A percentile compares a stretch with the other conserved stretches of the same genome.
These are phyloP conservation scores for Myriosclerotinia scirpicola DNA, from an alignment of 2,329 filamentous ascomycete species.

Conservation along the genomic window DNA sequence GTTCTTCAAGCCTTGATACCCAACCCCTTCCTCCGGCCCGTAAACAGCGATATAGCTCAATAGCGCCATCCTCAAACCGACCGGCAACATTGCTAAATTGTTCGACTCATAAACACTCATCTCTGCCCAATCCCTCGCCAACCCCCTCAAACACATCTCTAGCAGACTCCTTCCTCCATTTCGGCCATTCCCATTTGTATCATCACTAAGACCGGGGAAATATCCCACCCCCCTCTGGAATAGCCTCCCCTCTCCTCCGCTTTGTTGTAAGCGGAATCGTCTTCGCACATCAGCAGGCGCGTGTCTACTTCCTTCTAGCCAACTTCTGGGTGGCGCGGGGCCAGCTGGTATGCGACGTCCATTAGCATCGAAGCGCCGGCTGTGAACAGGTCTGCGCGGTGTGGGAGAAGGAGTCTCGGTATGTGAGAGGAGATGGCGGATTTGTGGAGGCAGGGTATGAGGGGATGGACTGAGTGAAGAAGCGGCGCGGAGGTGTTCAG, in stretches of 20 bases:
- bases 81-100: slow-evolving; percentile 56
- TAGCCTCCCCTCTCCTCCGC: slow-evolving; percentile 30
- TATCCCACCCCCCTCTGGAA: slow-evolving; percentile 37
- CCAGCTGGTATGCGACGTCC: slow-evolving; percentile 57
- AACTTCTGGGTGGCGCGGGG: slow-evolving; percentile 59
- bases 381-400: slow-evolving; percentile 41
- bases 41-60: slow-evolving; percentile 51
- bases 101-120: slow-evolving; percentile 57
- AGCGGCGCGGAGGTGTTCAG: slow-evolving; percentile 30
- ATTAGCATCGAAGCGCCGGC: slow-evolving; percentile 47
- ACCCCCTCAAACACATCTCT: slow-evolving; percentile 50
- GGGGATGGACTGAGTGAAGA: slow-evolving; percentile 26
- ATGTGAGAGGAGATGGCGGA: slow-evolving; percentile 59
- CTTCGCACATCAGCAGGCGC: slow-evolving; percentile 28
- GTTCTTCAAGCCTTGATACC: slow-evolving; percentile 51
- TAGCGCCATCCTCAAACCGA: slow-evolving; percentile 52
- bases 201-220: slow-evolving; percentile 45
- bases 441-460: slow-evolving; percentile 59
- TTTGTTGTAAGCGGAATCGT: not conserved
- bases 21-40: slow-evolving; percentile 48
- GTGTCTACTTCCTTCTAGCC: slow-evolving; percentile 46
- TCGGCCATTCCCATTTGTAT: not conserved
- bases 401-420: slow-evolving; percentile 53
- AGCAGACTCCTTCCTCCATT: slow-evolving; percentile 43
- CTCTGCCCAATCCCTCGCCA: slow-evolving; percentile 56